These are phyloP conservation scores for Sporisorium graminicola DNA, from an alignment of 1,284 basidiomycete genomes.

Conservation along the genomic window DNA sequence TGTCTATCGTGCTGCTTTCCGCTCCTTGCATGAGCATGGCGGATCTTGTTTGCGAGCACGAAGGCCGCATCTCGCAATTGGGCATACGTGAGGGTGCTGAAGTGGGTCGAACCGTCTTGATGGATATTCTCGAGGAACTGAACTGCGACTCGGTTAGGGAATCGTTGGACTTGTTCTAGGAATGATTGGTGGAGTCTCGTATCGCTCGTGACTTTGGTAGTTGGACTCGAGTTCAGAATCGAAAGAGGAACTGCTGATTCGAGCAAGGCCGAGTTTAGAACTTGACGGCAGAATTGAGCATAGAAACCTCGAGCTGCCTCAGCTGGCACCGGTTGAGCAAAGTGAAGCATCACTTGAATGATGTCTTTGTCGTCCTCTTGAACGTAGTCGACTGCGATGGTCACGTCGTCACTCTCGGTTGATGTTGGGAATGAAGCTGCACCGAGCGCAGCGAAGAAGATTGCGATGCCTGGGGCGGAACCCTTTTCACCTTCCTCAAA, in stretches of 20 bases:
- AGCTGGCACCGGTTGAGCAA: not conserved
- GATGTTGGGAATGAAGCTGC: not conserved
- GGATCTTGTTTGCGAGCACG: slow-evolving; percentile 5
- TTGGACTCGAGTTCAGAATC: not conserved
- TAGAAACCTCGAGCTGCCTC: slow-evolving; percentile 7
- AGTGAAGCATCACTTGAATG: not conserved
- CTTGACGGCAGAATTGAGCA: slow-evolving; percentile 9
- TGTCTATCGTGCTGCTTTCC: not conserved
- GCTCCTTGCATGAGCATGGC: not conserved
- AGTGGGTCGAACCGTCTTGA: slow-evolving; percentile 1
- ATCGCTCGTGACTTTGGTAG: too few species aligned
- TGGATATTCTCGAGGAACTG: slow-evolving; percentile 1
- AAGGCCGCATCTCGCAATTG: not conserved
- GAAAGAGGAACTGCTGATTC: not conserved
- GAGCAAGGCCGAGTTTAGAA: not conserved
- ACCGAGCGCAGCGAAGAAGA: not conserved
- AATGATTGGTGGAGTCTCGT: slow-evolving; percentile 4
- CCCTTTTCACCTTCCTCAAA: not conserved
- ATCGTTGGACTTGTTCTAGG: not conserved
- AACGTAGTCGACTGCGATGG: not conserved
- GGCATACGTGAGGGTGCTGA: not conserved
- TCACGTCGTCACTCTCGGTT: not conserved
- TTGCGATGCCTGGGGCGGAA: not conserved
- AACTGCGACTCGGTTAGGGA: slow-evolving; percentile 6
- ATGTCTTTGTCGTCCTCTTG: not conserved